Evolutionary conservation across 805 yeast species (phyloP).

Genomic region (Geotrichum ghanense): DNA sequence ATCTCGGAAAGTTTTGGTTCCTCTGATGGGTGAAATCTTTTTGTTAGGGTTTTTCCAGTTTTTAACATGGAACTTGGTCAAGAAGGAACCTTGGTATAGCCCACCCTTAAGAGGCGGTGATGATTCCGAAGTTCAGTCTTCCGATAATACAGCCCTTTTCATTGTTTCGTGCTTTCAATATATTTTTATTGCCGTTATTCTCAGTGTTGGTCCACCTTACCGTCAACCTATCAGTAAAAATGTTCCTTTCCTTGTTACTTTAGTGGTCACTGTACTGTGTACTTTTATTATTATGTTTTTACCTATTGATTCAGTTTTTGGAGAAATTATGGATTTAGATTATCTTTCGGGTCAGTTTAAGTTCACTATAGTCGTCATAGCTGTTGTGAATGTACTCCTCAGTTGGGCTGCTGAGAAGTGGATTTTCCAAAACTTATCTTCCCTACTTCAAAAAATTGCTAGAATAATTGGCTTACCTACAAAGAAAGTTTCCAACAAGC

Average conservation of each 20-base stretch:
- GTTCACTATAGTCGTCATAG: constrained; percentile 25
- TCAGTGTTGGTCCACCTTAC: constrained; percentile 90
- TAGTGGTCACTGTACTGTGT: constrained; percentile 36
- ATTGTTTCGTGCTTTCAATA: constrained; percentile 80
- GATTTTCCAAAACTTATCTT: constrained; percentile 25
- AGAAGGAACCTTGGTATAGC: constrained; percentile 59
- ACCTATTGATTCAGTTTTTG: constrained; percentile 42
- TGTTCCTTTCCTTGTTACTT: constrained; percentile 57
- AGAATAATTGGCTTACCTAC: constrained; percentile 1
- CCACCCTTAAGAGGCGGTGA: constrained; percentile 73
- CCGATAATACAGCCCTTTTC: constrained; percentile 84
- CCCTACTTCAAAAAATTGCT: background rate
- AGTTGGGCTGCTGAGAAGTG: constrained; percentile 36
- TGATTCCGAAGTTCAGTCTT: constrained; percentile 67
- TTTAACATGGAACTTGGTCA: constrained; percentile 47
- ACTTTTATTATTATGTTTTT: constrained; percentile 46
- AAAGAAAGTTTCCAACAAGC: background rate
- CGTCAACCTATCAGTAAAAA: constrained; percentile 61
- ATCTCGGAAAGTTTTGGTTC: constrained; percentile 75
- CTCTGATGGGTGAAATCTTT: constrained; percentile 68
- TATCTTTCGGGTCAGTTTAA: constrained; percentile 41
- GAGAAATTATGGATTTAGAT: constrained; percentile 68
- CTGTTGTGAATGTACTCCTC: constrained; percentile 37
- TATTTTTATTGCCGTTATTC: constrained; percentile 67
- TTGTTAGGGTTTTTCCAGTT: constrained; percentile 57